Base-by-base conservation (phyloP, 2,329 filamentous ascomycete species). In the Drechslerella coelobrocha region DNA sequence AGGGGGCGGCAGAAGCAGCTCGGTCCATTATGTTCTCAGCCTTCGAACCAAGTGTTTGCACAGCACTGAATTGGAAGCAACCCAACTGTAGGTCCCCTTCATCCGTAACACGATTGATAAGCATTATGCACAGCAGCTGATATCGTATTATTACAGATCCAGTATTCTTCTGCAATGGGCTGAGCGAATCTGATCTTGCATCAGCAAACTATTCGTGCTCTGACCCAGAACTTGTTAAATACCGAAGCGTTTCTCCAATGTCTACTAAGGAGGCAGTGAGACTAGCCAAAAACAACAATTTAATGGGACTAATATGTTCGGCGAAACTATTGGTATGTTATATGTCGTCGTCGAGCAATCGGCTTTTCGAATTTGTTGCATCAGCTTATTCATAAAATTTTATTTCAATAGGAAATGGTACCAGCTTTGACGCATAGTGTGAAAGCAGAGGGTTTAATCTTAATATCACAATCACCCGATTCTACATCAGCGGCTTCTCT, bases 21-120 rank as follows among this genome's bases (percentile, higher is more conserved):
- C 84, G 92, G 41, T 96, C 91, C 10, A 88, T 99, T 56, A 91
- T 97, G 9, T 97, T 99, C 78, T 95, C 91, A 76, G 96, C 91
- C 21, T 96, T 93, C 79, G 97, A 96, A 77, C 84, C 90, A 10
- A 89, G 88, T 73, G 85, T 97, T 19, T 99, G 94, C 80, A 95
- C 91, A 14, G 92, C 93, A 3, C 81, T 99, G 75, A 99, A 99
- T 80, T 99, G 94, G 94, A 99, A 99, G 79, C 94, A 99, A 79
- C 94, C 94, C 1, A 99, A 97, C 78, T 99, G 86, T 88, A 78
- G 80, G 85, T 80, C 4, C 34, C 19, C 26, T 27, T 23, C 2
- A 5, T n/a, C 12, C 21, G 21, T 54, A 27, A n/a, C n/a, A 48
- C 27, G 10, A 26, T 23, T 34, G 14, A 69, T 45, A 29, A 24